These are phyloP conservation scores for Nitzschia inconspicua DNA, from an alignment of 108 stramenopile species.

Conservation along the genomic window DNA sequence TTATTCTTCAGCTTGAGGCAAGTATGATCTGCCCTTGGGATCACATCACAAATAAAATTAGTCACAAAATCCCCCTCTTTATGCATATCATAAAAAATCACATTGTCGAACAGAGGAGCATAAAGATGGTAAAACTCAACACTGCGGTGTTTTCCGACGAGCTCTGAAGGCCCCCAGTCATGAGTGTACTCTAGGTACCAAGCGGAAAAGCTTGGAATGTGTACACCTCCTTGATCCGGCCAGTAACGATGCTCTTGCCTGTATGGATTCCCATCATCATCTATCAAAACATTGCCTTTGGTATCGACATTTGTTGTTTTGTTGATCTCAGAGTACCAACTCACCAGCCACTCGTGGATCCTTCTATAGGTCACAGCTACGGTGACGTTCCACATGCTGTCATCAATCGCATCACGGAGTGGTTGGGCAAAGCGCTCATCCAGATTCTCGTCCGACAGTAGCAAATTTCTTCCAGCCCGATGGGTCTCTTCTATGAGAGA, in stretches of 20 bases:
- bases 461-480: not conserved
- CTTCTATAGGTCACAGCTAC: constrained; percentile 5
- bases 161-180: not conserved
- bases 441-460: constrained; percentile 10
- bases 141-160: constrained; percentile 3
- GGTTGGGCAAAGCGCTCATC: not conserved
- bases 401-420: constrained; percentile 3
- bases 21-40: constrained; percentile 4
- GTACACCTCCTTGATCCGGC: constrained; percentile 4
- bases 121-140: constrained; percentile 8
- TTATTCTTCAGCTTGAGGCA: not conserved
- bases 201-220: not conserved
- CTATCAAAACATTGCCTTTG: constrained; percentile 1
- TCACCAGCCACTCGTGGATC: constrained; percentile 11
- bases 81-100: constrained; percentile 4
- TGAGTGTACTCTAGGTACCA: constrained; percentile 3
- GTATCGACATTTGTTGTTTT: constrained; percentile 5
- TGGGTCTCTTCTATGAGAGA: not conserved
- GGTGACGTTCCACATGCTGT: constrained; percentile 3
- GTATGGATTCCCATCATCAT: constrained; percentile 3
- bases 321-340: constrained; percentile 10
- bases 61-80: not conserved
- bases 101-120: not conserved
- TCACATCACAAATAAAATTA: constrained; percentile 3
- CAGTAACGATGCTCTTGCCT: not conserved